Evolutionary conservation across 768 basidiomycete species (phyloP).

Genomic region (Trametes gibbosa): DNA sequence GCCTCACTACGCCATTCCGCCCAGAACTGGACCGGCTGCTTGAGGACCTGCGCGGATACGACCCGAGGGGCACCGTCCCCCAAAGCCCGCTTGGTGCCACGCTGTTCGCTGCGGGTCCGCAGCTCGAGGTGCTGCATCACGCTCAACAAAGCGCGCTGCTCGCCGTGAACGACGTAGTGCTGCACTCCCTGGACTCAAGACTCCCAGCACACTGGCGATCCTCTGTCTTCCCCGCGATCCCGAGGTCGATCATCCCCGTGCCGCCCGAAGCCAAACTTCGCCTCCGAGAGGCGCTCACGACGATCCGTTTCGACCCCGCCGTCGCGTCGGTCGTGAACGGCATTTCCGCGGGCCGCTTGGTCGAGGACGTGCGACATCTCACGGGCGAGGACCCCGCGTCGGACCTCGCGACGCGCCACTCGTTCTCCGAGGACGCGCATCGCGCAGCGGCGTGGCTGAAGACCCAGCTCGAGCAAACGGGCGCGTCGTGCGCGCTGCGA

Average conservation of each 20-base stretch:
- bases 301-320: conserved; percentile 64
- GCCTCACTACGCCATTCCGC: conserved; percentile 27
- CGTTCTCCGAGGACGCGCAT: conserved; percentile 65
- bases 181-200: conserved; percentile 34
- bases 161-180: conserved; percentile 34
- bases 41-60: background rate
- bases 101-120: background rate
- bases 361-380: conserved; percentile 71
- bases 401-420: conserved; percentile 73
- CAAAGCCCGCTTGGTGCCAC: background rate
- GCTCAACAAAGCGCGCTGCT: conserved; percentile 46
- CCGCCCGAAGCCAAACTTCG: conserved; percentile 50
- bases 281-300: conserved; percentile 53
- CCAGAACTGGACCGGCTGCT: conserved; percentile 10
- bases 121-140: conserved; percentile 35
- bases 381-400: conserved; percentile 81
- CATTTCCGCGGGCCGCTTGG: conserved; percentile 63
- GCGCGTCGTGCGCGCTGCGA: conserved; percentile 68
- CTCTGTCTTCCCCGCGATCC: conserved; percentile 52
- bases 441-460: conserved; percentile 76
- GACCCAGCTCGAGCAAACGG: conserved; percentile 65
- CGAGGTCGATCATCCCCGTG: conserved; percentile 53
- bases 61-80: no score
- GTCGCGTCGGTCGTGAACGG: conserved; percentile 67
- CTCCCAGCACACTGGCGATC: conserved; percentile 75